phyloP scores from a whole-genome alignment of 2,329 filamentous ascomycete species.

The Colletotrichum sp. region DNA sequence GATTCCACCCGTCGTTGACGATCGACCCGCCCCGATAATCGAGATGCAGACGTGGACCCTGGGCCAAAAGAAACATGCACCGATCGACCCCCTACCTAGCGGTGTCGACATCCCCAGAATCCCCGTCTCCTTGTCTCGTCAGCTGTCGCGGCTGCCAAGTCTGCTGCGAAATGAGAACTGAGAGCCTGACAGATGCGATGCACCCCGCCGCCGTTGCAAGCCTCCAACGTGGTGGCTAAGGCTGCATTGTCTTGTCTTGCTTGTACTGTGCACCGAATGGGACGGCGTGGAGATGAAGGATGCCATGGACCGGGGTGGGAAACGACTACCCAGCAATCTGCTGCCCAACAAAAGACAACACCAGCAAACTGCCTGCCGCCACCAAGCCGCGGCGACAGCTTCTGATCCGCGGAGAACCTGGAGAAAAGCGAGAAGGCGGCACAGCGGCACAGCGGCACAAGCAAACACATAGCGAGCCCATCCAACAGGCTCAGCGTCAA shows the following conservation, averaged over 20 bases:
- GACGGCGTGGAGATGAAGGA: not conserved
- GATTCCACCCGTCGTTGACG: not conserved
- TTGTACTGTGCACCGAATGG: not conserved
- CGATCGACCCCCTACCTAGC: not conserved
- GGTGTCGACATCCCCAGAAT: not conserved
- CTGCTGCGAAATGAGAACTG: not conserved
- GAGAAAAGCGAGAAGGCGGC: not conserved
- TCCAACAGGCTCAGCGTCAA: not conserved
- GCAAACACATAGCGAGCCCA: not conserved
- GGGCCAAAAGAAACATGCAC: not conserved
- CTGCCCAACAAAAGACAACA: not conserved
- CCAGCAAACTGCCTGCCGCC: not conserved
- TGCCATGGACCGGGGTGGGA: not conserved
- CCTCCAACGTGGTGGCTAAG: not conserved
- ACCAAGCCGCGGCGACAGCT: not conserved
- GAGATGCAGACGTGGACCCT: not conserved
- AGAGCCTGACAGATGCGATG: not conserved
- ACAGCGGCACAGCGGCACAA: not conserved
- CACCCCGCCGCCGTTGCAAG: not conserved
- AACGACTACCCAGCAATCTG: not conserved
- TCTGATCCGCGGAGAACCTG: not conserved
- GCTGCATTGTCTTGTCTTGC: not conserved
- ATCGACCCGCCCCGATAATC: conserved; percentile 2
- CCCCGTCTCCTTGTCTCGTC: not conserved
- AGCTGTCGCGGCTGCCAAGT: not conserved